These are phyloP conservation scores for Eucalyptus lansdowneana DNA, from an alignment of 345 rosid genomes.

Conservation along the genomic window DNA sequence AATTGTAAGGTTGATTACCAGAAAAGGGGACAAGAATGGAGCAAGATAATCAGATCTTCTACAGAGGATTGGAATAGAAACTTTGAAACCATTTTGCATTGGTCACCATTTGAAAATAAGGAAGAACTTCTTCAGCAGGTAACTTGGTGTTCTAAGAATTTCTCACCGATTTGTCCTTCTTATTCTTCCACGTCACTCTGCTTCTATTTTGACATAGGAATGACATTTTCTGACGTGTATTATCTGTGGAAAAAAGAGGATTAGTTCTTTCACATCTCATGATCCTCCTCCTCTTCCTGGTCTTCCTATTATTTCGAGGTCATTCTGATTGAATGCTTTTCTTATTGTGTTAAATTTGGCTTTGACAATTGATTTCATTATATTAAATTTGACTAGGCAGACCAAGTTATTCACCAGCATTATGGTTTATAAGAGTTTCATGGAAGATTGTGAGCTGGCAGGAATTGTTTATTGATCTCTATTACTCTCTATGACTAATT, in stretches of 20 bases:
- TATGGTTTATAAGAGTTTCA: neutral
- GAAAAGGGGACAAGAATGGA: constrained; percentile 28
- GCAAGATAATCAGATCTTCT: constrained; percentile 23
- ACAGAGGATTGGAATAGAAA: constrained; percentile 35
- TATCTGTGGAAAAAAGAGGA: neutral
- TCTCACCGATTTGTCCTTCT: neutral
- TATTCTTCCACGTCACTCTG: neutral
- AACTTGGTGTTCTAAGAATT: neutral
- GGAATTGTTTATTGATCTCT: neutral
- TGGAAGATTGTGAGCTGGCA: neutral
- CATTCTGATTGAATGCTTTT: neutral
- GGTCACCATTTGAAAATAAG: constrained; percentile 61
- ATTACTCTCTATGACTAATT: neutral
- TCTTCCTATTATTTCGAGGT: neutral
- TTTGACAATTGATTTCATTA: neutral
- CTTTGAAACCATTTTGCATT: constrained; percentile 32
- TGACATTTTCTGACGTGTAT: neutral
- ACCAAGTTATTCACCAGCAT: neutral
- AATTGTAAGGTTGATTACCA: constrained; percentile 46
- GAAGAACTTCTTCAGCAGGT: constrained; percentile 44
- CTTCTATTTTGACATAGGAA: neutral
- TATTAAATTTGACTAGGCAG: neutral
- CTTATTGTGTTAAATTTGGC: neutral
- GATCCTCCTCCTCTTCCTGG: neutral
- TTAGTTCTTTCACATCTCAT: neutral